Percentiles rank a stretch among this genome's conserved stretches.
These are phyloP conservation scores for Melocanna baccifera DNA, from an alignment of 176 grass and related monocot species.

Conservation along the genomic window DNA sequence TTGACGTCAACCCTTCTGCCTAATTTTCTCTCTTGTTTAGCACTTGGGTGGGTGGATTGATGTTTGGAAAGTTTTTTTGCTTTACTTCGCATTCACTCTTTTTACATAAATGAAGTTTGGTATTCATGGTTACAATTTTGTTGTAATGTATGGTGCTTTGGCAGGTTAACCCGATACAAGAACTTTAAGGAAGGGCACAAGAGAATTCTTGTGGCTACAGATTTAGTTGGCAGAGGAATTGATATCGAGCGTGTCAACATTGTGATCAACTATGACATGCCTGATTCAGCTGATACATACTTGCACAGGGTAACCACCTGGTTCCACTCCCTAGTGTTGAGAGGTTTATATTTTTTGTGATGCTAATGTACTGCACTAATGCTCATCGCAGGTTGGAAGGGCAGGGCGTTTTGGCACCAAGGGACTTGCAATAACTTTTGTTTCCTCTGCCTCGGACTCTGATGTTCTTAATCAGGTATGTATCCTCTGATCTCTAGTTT, in stretches of 20 bases:
- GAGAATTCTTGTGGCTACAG: slow-evolving; percentile 92
- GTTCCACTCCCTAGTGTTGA: background rate
- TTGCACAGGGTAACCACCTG: slow-evolving; percentile 70
- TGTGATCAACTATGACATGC: slow-evolving; percentile 99
- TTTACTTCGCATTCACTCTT: background rate
- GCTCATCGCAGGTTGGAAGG: slow-evolving; percentile 61
- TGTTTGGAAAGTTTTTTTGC: background rate
- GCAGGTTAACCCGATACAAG: slow-evolving; percentile 85
- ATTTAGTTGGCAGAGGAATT: slow-evolving; percentile 96
- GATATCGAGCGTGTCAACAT: slow-evolving; percentile 99
- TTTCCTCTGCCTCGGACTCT: slow-evolving; percentile 87
- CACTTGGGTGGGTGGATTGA: background rate
- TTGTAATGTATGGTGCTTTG: background rate
- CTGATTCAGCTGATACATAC: slow-evolving; percentile 93
- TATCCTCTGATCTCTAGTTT: background rate
- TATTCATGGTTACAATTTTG: background rate
- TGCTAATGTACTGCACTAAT: background rate
- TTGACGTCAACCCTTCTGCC: background rate
- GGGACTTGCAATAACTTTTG: slow-evolving; percentile 97
- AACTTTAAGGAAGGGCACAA: slow-evolving; percentile 99
- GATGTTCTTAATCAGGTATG: slow-evolving; percentile 91
- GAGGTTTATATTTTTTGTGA: background rate
- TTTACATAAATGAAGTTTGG: background rate
- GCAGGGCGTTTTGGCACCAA: slow-evolving; percentile 94
- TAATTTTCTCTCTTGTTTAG: background rate